A percentile compares a stretch with the other conserved stretches of the same genome.
Conservation (phyloP, 345 rosid species). For the Sonneratia alba region DNA sequence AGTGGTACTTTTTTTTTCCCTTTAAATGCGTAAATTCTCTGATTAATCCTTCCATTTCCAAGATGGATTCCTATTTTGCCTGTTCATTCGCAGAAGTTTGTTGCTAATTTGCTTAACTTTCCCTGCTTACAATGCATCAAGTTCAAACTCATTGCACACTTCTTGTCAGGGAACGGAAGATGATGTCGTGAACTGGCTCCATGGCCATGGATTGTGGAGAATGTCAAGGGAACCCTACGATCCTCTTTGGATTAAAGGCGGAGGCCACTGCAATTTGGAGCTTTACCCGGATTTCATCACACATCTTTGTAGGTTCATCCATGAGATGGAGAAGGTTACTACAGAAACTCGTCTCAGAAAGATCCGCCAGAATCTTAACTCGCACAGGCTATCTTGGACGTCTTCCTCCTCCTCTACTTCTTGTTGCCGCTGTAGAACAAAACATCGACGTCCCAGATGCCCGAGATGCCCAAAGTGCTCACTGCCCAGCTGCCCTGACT, state of each 20-base stretch:
- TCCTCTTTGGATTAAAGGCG: conserved; percentile 98
- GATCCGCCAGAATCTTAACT: conserved; percentile 44
- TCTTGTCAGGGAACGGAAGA: conserved; percentile 17
- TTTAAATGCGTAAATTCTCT: not conserved
- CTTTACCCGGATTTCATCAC: conserved; percentile 84
- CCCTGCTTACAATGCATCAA: not conserved
- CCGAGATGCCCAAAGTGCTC: conserved; percentile 18
- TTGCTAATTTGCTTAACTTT: not conserved
- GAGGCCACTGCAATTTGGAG: conserved; percentile 97
- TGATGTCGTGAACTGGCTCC: conserved; percentile 95
- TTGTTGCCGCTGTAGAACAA: conserved; percentile 44
- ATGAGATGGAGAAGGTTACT: conserved; percentile 82
- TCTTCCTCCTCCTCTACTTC: conserved; percentile 7
- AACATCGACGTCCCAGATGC: conserved; percentile 37
- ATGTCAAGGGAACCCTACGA: conserved; percentile 87
- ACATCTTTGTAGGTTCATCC: conserved; percentile 71
- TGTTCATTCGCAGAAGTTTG: too few relatives aligned
- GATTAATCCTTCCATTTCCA: not conserved
- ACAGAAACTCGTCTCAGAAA: conserved; percentile 60
- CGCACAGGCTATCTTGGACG: conserved; percentile 25
- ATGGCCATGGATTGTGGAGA: conserved; percentile 87
- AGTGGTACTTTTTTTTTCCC: not conserved
- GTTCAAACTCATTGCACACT: too few relatives aligned
- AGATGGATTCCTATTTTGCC: too few relatives aligned
- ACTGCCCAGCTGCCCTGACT: conserved; percentile 22